phyloP scores from a whole-genome alignment of 1,284 basidiomycete species.

The Cerrena zonata region DNA sequence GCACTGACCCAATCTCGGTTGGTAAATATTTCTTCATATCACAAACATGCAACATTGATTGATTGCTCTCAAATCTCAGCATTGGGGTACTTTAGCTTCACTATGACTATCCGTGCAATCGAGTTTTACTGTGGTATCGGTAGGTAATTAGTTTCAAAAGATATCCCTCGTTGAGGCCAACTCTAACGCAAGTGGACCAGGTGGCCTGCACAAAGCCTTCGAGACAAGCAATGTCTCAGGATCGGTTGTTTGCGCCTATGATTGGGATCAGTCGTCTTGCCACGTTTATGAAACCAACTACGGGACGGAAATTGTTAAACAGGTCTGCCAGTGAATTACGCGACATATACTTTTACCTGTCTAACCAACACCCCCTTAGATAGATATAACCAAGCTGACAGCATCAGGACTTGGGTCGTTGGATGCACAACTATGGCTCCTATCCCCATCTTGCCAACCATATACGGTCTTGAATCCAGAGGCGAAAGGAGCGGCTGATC shows the following conservation, averaged over 20 bases:
- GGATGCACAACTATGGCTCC: conserved; percentile 58
- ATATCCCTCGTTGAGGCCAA: too few species aligned
- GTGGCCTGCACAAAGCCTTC: conserved; percentile 68
- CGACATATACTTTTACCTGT: not conserved
- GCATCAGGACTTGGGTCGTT: conserved; percentile 39
- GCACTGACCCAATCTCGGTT: too few species aligned
- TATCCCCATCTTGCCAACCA: conserved; percentile 76
- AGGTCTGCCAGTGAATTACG: conserved; percentile 34
- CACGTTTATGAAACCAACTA: conserved; percentile 60
- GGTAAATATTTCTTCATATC: too few species aligned
- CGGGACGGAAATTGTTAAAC: conserved; percentile 39
- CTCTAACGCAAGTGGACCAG: conserved; percentile 36
- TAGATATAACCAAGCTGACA: conserved; percentile 56
- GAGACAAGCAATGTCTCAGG: conserved; percentile 40
- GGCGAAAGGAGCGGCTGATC: conserved; percentile 63
- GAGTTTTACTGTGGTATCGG: conserved; percentile 79
- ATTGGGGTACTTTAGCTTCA: too few species aligned
- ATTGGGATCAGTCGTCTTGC: conserved; percentile 72
- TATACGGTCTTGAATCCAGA: conserved; percentile 71
- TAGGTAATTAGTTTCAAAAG: conserved; percentile 16
- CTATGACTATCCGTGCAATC: conserved; percentile 40
- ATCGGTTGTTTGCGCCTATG: conserved; percentile 55
- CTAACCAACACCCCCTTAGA: too few species aligned
- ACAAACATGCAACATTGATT: too few species aligned
- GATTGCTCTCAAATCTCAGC: too few species aligned